Conservation (phyloP, 306 rosid genomes). For the Alnus glutinosa region DNA sequence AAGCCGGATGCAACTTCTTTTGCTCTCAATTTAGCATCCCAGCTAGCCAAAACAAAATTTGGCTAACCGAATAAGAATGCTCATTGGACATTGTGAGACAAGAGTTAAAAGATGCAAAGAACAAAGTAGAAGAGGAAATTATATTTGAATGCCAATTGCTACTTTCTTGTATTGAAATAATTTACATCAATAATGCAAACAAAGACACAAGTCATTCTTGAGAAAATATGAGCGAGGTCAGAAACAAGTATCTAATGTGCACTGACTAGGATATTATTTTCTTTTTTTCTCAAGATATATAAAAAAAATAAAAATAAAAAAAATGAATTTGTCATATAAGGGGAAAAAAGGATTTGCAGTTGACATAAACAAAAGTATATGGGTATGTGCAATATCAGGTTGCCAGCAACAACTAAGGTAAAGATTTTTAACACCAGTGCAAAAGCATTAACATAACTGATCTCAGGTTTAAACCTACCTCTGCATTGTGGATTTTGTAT, state of each 20-base stretch:
- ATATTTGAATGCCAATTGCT: background rate
- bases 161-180: background rate
- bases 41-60: too few species aligned
- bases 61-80: too few species aligned
- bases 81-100: background rate
- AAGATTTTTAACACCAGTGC: background rate
- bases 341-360: background rate
- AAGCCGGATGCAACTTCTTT: too few species aligned
- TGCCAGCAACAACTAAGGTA: background rate
- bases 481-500: slow-evolving; percentile 99
- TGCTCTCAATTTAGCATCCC: too few species aligned
- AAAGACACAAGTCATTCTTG: background rate
- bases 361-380: background rate
- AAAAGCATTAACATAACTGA: background rate
- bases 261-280: background rate
- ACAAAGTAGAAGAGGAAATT: background rate
- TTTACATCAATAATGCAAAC: background rate
- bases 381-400: background rate
- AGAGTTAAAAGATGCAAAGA: background rate
- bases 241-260: background rate
- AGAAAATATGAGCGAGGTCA: background rate
- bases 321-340: background rate
- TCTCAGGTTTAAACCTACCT: slow-evolving; percentile 49
- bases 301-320: background rate
- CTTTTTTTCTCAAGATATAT: background rate